phyloP scores from a whole-genome alignment of 139 green algal genomes.

The Haematococcus sp. region DNA sequence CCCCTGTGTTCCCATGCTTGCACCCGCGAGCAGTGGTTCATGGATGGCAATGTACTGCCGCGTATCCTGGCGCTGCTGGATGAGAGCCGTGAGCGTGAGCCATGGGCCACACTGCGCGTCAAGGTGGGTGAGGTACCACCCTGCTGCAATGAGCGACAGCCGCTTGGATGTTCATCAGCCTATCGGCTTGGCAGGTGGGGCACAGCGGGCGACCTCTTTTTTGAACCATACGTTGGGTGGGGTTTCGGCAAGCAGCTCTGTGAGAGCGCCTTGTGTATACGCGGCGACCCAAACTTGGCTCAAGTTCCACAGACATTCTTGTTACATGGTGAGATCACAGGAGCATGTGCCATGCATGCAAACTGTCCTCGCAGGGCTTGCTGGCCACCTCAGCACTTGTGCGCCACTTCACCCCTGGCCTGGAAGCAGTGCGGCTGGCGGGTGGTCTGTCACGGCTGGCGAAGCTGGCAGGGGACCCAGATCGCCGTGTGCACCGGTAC shows the following conservation, averaged over 20 bases:
- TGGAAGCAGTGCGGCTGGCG: constrained; percentile 42
- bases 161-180: too few relatives aligned
- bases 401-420: constrained; percentile 35
- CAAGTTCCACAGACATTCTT: neutral
- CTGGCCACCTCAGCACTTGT: constrained; percentile 65
- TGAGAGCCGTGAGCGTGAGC: constrained; percentile 24
- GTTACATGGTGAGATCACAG: neutral
- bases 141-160: too few relatives aligned
- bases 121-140: constrained; percentile 23
- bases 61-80: constrained; percentile 54
- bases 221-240: too few relatives aligned
- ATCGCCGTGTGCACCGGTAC: constrained; percentile 19
- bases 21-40: constrained; percentile 58
- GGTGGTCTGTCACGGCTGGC: constrained; percentile 37
- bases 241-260: too few relatives aligned
- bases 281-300: constrained; percentile 6
- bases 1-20: neutral
- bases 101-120: neutral
- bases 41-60: constrained; percentile 61
- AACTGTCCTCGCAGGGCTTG: constrained; percentile 28
- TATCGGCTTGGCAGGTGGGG: too few relatives aligned
- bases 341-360: neutral
- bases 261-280: too few relatives aligned
- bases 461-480: neutral
- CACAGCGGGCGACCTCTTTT: too few relatives aligned